Conservation (phyloP, 495 filamentous ascomycete species). For the Achaetomiella virescens region DNA sequence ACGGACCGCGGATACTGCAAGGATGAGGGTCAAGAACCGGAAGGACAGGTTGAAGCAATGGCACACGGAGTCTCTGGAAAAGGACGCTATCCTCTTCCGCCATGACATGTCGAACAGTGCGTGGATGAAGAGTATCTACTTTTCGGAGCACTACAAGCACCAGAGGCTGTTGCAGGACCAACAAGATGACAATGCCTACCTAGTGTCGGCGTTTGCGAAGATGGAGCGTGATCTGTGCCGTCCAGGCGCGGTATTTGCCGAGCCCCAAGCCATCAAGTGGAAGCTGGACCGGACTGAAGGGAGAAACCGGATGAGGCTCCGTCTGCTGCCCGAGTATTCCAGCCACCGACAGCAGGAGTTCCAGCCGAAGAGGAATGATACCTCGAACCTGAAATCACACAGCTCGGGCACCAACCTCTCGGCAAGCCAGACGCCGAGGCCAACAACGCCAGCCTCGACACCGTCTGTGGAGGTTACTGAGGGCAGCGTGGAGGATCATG, state of each 20-base stretch:
- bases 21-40: slow-evolving; percentile 60
- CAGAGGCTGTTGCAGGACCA: slow-evolving; percentile 84
- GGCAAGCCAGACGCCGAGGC: slow-evolving; percentile 9
- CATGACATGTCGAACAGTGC: slow-evolving; percentile 79
- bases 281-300: slow-evolving; percentile 93
- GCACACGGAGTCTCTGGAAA: slow-evolving; percentile 58
- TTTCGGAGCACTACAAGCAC: slow-evolving; percentile 84
- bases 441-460: slow-evolving; percentile 13
- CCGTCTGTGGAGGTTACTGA: slow-evolving; percentile 16
- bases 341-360: slow-evolving; percentile 64
- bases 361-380: slow-evolving; percentile 69
- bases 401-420: slow-evolving; percentile 26
- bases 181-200: slow-evolving; percentile 75
- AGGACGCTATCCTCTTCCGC: slow-evolving; percentile 64
- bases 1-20: slow-evolving; percentile 64
- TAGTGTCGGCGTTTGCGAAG: slow-evolving; percentile 63
- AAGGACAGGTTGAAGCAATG: slow-evolving; percentile 77
- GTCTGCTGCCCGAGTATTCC: slow-evolving; percentile 70
- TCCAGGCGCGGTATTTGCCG: slow-evolving; percentile 71
- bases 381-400: slow-evolving; percentile 35
- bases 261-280: slow-evolving; percentile 64
- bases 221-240: slow-evolving; percentile 67
- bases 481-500: slow-evolving; percentile 22
- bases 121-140: slow-evolving; percentile 92
- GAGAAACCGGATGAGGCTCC: slow-evolving; percentile 86